These are phyloP conservation scores for Martensiomyces pterosporus DNA, from an alignment of 192 early-diverging fungal genomes.

Conservation along the genomic window DNA sequence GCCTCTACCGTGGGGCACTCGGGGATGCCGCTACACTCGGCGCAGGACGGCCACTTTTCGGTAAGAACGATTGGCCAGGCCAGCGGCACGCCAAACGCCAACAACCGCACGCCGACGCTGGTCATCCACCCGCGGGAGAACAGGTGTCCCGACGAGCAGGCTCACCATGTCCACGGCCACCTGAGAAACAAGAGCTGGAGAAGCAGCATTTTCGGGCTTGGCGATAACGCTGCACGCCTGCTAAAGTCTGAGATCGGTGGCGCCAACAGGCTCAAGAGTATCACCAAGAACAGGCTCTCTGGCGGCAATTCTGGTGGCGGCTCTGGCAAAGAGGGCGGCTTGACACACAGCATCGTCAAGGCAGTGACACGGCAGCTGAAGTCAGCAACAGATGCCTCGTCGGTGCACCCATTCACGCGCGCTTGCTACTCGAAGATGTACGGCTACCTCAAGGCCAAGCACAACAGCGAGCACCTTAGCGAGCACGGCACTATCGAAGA, in stretches of 20 bases:
- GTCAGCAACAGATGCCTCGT: slow-evolving; percentile 17
- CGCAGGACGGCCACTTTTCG: slow-evolving; percentile 7
- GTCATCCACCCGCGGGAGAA: slow-evolving; percentile 9
- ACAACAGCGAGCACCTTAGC: slow-evolving; percentile 17
- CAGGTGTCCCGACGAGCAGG: slow-evolving; percentile 1
- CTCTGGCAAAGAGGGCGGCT: slow-evolving; percentile 11
- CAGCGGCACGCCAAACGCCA: slow-evolving; percentile 35
- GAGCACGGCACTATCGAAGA: slow-evolving; percentile 40
- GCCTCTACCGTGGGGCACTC: slow-evolving; percentile 5
- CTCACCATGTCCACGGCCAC: neutral
- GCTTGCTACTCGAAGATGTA: slow-evolving; percentile 38
- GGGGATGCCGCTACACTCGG: too few species aligned
- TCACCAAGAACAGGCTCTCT: slow-evolving; percentile 15
- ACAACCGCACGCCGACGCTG: slow-evolving; percentile 49
- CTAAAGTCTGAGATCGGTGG: slow-evolving; percentile 35
- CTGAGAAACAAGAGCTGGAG: slow-evolving; percentile 21
- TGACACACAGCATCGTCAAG: slow-evolving; percentile 33
- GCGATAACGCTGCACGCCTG: slow-evolving; percentile 40
- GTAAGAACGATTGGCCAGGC: slow-evolving; percentile 38
- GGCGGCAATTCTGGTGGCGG: neutral
- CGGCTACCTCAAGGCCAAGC: slow-evolving; percentile 25
- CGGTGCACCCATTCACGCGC: slow-evolving; percentile 42
- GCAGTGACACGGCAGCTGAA: slow-evolving; percentile 43
- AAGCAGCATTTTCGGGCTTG: slow-evolving; percentile 29
- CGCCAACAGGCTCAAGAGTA: slow-evolving; percentile 20